Evolutionary conservation across 345 rosid species (phyloP).

Genomic region (Eucalyptus caleyi): DNA sequence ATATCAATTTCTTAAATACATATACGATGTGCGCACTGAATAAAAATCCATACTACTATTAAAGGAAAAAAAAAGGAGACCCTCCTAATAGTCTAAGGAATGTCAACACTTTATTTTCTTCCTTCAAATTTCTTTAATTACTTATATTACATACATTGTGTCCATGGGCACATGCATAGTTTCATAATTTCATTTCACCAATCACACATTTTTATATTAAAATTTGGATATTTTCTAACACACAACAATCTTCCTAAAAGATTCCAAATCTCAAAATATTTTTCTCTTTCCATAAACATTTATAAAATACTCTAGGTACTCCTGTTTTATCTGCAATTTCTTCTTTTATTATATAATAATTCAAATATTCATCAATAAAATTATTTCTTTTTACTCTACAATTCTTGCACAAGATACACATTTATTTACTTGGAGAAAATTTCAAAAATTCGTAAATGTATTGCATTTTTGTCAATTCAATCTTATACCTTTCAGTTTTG

Average conservation of each 20-base stretch:
- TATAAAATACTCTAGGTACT: neutral
- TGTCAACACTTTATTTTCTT: neutral
- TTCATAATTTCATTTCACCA: neutral
- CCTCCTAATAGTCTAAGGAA: neutral
- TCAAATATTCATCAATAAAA: neutral
- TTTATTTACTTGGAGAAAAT: neutral
- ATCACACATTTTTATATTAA: neutral
- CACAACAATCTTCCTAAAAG: neutral
- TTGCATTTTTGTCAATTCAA: too few relatives aligned
- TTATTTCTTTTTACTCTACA: neutral
- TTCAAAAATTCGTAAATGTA: neutral
- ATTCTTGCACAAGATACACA: neutral
- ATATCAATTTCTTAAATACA: neutral
- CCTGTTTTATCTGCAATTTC: neutral
- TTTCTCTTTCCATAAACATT: neutral
- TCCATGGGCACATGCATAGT: neutral
- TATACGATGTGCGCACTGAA: neutral
- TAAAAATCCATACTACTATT: neutral
- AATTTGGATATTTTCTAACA: neutral
- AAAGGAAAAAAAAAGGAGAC: neutral
- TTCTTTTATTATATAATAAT: neutral
- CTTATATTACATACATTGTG: neutral
- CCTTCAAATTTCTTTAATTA: neutral
- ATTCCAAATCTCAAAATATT: neutral
- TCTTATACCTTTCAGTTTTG: neutral